These are phyloP conservation scores for Lolium rigidum DNA, from an alignment of 176 grass and related monocot genomes.

Conservation along the genomic window DNA sequence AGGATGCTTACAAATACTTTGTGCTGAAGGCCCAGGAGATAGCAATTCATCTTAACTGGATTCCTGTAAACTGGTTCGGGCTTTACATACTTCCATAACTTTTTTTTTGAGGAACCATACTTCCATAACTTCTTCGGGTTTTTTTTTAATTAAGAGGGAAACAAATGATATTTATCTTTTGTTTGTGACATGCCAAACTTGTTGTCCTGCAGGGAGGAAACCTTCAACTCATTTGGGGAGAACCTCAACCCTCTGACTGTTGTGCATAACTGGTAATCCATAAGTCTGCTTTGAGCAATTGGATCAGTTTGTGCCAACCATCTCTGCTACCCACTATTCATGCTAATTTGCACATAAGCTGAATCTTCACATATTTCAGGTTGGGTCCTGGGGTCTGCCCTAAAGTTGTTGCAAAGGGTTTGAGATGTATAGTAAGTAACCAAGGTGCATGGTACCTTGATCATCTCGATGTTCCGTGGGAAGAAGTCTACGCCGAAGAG, in stretches of 20 bases:
- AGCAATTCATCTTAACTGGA: constrained; percentile 78
- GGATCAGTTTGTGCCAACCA: neutral
- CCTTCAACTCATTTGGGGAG: constrained; percentile 85
- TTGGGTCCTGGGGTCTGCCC: constrained; percentile 93
- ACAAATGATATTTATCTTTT: neutral
- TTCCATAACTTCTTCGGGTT: too few relatives aligned
- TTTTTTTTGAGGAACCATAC: too few relatives aligned
- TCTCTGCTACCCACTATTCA: neutral
- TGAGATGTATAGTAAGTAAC: constrained; percentile 97
- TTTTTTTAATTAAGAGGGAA: neutral
- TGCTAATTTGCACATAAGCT: neutral
- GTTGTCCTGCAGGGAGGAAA: constrained; percentile 84
- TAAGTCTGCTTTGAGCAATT: constrained; percentile 1
- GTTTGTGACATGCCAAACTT: constrained; percentile 2
- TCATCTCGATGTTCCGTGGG: constrained; percentile 94
- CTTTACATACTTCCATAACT: constrained; percentile 17
- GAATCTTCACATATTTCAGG: constrained; percentile 47
- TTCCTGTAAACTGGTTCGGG: constrained; percentile 85
- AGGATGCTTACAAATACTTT: constrained; percentile 96
- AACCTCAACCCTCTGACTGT: constrained; percentile 88
- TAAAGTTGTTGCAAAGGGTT: constrained; percentile 80
- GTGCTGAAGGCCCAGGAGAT: constrained; percentile 88
- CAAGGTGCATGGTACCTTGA: constrained; percentile 98
- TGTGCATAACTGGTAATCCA: constrained; percentile 85
- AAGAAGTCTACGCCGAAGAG: constrained; percentile 77